Conservation (phyloP, 1,284 basidiomycete genomes). For the Singerocomus rubriflavus region DNA sequence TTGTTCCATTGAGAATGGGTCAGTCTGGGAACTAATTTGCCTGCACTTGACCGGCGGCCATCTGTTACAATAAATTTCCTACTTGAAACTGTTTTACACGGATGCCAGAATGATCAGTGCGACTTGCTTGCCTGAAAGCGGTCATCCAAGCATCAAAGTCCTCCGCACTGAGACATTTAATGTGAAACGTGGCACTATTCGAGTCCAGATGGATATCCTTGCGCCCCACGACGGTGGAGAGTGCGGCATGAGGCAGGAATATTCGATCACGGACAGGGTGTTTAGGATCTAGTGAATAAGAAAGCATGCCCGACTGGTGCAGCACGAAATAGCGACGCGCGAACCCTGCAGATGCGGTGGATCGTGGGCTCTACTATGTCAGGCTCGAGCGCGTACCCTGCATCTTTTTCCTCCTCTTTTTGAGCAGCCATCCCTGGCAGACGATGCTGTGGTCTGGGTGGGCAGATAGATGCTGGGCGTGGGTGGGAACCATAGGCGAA, state of each 20-base stretch:
- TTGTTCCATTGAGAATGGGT: slow-evolving; percentile 43
- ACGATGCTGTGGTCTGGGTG: slow-evolving; percentile 36
- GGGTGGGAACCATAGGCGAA: slow-evolving; percentile 3
- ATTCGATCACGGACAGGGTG: slow-evolving; percentile 71
- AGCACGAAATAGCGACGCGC: slow-evolving; percentile 77
- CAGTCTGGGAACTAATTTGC: slow-evolving; percentile 37
- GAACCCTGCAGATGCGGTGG: slow-evolving; percentile 53
- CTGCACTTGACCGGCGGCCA: slow-evolving; percentile 49
- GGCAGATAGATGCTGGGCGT: not conserved
- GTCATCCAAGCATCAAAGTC: slow-evolving; percentile 76
- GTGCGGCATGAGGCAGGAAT: slow-evolving; percentile 63
- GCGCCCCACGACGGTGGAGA: slow-evolving; percentile 64
- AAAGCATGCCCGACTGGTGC: slow-evolving; percentile 62
- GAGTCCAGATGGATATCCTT: slow-evolving; percentile 80
- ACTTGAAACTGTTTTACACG: slow-evolving; percentile 12
- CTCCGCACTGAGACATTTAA: slow-evolving; percentile 64
- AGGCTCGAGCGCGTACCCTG: slow-evolving; percentile 51
- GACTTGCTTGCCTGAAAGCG: slow-evolving; percentile 56
- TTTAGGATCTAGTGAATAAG: slow-evolving; percentile 72
- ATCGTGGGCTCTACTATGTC: slow-evolving; percentile 4
- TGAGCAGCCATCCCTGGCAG: slow-evolving; percentile 73
- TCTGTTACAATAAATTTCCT: slow-evolving; percentile 58
- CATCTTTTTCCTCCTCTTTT: slow-evolving; percentile 81
- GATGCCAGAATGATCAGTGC: not conserved
- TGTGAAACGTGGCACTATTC: slow-evolving; percentile 71